These are phyloP conservation scores for Cenococcum geophilum DNA, from an alignment of 495 filamentous ascomycete genomes.

Conservation along the genomic window DNA sequence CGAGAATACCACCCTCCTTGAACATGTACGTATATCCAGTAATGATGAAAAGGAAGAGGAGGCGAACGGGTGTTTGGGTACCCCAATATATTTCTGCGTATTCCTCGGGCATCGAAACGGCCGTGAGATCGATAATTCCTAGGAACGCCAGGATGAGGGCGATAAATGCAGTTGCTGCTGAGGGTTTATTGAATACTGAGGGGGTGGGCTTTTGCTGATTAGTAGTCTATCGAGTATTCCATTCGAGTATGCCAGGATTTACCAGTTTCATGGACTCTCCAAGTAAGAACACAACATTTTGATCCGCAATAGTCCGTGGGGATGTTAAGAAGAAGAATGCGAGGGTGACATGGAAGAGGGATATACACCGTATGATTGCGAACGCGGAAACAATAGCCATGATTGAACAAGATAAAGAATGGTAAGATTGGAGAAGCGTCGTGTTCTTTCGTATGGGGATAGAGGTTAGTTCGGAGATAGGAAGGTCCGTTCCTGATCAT, in stretches of 20 bases:
- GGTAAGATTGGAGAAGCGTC: background rate
- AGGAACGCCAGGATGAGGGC: conserved; percentile 60
- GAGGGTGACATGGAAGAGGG: conserved; percentile 73
- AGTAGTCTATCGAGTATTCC: background rate
- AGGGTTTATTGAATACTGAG: conserved; percentile 52
- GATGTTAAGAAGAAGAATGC: conserved; percentile 74
- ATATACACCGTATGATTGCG: conserved; percentile 69
- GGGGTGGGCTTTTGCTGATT: conserved; percentile 38
- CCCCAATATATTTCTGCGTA: conserved; percentile 61
- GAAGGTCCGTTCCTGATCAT: background rate
- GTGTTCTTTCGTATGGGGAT: background rate
- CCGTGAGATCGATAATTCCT: conserved; percentile 66
- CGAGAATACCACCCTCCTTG: conserved; percentile 41
- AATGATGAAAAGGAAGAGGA: conserved; percentile 58
- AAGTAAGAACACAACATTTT: conserved; percentile 73
- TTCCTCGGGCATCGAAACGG: conserved; percentile 66
- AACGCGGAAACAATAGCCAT: conserved; percentile 77
- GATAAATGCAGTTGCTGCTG: conserved; percentile 64
- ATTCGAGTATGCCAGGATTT: conserved; percentile 31
- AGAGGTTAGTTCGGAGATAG: background rate
- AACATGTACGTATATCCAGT: conserved; percentile 64
- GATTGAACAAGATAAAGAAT: conserved; percentile 20
- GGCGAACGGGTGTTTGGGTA: conserved; percentile 53
- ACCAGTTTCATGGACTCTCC: conserved; percentile 78
- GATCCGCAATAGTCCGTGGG: conserved; percentile 64